A percentile compares a stretch with the other conserved stretches of the same genome.
These are phyloP conservation scores for Penicillium sp. DNA, from an alignment of 2,329 filamentous ascomycete species.

Conservation along the genomic window DNA sequence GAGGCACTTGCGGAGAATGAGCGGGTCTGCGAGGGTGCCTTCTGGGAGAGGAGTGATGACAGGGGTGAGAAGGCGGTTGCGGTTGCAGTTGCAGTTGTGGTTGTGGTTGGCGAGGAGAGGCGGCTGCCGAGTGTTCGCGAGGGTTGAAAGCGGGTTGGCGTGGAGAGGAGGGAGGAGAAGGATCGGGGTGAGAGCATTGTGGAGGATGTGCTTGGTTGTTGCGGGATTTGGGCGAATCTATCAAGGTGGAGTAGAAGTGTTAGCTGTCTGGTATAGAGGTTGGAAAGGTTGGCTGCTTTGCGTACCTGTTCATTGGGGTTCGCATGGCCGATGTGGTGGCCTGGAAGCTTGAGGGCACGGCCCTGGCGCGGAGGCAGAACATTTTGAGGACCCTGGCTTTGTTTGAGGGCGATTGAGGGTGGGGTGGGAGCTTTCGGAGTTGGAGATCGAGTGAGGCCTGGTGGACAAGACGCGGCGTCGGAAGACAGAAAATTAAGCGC, in stretches of 20 bases:
- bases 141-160: constrained; percentile 23
- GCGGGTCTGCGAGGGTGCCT: constrained; percentile 34
- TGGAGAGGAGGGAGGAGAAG: constrained; percentile 41
- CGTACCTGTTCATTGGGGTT: constrained; percentile 24
- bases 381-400: constrained; percentile 20
- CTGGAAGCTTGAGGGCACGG: constrained; percentile 29
- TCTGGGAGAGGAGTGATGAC: constrained; percentile 20
- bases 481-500: constrained; percentile 35
- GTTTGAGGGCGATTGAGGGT: neutral
- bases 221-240: constrained; percentile 19
- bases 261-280: constrained; percentile 8
- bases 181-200: constrained; percentile 36
- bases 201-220: constrained; percentile 24
- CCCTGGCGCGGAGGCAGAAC: constrained; percentile 36
- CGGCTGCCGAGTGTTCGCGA: constrained; percentile 28
- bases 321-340: constrained; percentile 23
- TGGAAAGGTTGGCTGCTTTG: constrained; percentile 1
- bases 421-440: neutral
- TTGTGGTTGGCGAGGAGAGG: constrained; percentile 15
- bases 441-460: constrained; percentile 10
- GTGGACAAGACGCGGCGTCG: constrained; percentile 16
- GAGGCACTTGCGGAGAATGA: constrained; percentile 45
- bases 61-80: constrained; percentile 12
- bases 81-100: constrained; percentile 9
- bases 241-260: neutral